Conservation (phyloP, 2,329 filamentous ascomycete genomes). For the Trematosphaeria pertusa region DNA sequence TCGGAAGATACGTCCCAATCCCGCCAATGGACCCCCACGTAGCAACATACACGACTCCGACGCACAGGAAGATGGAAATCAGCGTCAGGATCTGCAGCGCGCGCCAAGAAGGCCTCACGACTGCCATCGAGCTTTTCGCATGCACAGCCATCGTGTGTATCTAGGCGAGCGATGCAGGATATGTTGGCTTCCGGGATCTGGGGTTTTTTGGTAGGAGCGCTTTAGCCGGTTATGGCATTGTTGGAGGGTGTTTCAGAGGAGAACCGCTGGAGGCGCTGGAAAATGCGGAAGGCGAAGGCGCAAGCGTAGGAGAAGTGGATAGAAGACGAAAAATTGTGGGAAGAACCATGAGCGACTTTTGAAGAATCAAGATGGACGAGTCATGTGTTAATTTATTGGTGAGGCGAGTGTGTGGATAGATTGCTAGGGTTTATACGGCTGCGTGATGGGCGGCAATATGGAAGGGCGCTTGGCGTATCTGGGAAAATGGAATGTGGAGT, state of each 20-base stretch:
- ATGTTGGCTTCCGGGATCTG: slow-evolving; percentile 6
- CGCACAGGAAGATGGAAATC: slow-evolving; percentile 15
- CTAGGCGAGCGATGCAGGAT: neutral
- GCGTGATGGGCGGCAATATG: slow-evolving; percentile 5
- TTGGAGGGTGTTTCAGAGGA: neutral
- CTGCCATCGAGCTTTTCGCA: neutral
- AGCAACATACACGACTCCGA: slow-evolving; percentile 16
- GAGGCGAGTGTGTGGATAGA: slow-evolving; percentile 5
- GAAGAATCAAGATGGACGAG: too few relatives aligned
- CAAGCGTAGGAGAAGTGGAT: too few relatives aligned
- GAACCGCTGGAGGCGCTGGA: neutral
- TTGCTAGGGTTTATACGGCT: slow-evolving; percentile 3
- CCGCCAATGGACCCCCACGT: slow-evolving; percentile 9
- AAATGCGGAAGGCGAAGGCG: slow-evolving; percentile 1
- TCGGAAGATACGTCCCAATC: slow-evolving; percentile 1
- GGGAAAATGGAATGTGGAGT: slow-evolving; percentile 5
- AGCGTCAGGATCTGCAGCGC: slow-evolving; percentile 19
- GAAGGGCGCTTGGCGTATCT: slow-evolving; percentile 9
- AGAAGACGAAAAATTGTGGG: too few relatives aligned
- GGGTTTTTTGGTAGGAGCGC: slow-evolving; percentile 4
- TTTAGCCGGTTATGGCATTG: slow-evolving; percentile 20
- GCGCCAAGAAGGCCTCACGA: slow-evolving; percentile 17
- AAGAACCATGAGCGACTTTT: too few relatives aligned
- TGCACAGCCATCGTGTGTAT: slow-evolving; percentile 3
- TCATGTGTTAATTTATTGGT: neutral